phyloP scores from a whole-genome alignment of 192 early-diverging fungal genomes.

The Backusella psychrophila region DNA sequence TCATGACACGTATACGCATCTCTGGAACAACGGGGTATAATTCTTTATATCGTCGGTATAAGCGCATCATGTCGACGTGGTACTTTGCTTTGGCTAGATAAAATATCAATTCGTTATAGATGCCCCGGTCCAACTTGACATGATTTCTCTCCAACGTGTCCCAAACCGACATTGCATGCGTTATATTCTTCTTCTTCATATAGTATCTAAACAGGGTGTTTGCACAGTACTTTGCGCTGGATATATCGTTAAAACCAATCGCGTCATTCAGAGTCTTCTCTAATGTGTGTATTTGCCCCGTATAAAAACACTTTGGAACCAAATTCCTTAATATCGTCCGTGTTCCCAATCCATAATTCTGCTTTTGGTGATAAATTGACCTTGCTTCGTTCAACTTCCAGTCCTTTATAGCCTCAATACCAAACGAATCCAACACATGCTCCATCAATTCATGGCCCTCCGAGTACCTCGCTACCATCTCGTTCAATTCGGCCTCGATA shows the following conservation, averaged over 20 bases:
- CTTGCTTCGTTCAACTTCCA: constrained; percentile 9
- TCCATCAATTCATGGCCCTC: constrained; percentile 3
- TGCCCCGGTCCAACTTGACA: background rate
- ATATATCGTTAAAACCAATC: background rate
- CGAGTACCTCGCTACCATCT: background rate
- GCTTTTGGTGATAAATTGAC: background rate
- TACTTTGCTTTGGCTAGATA: background rate
- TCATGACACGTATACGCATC: background rate
- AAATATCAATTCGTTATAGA: background rate
- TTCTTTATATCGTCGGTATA: constrained; percentile 9
- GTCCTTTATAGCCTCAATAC: background rate
- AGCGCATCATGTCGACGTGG: background rate
- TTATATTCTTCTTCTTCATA: background rate
- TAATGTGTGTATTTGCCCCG: background rate
- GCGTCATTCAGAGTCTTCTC: background rate
- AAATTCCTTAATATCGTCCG: background rate
- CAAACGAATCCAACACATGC: constrained; percentile 9
- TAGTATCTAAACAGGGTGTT: constrained; percentile 2
- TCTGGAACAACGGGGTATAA: background rate
- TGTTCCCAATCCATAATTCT: background rate
- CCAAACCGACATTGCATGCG: background rate
- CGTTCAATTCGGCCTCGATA: background rate
- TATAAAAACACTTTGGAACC: background rate
- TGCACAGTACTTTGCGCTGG: background rate
- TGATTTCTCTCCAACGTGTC: background rate